Conservation (phyloP, 257 asterid genomes). For the Anisodus acutangulus region DNA sequence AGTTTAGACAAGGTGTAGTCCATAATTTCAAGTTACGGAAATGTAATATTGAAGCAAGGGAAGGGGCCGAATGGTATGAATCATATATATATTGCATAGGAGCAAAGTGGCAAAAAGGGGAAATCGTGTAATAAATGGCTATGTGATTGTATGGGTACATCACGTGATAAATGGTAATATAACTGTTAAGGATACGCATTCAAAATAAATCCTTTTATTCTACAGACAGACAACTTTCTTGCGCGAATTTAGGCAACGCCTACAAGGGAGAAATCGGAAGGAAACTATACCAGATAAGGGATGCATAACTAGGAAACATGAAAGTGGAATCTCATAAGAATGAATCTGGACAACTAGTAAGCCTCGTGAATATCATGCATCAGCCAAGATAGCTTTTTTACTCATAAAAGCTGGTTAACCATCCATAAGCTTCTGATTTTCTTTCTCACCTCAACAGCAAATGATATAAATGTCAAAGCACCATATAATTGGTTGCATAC, state of each 20-base stretch:
- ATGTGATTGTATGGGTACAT: not conserved
- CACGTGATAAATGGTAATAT: not conserved
- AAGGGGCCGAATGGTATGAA: not conserved
- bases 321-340: no score
- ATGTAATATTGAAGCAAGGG: not conserved
- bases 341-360: no score
- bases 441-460: not conserved
- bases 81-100: not conserved
- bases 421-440: not conserved
- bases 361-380: no score
- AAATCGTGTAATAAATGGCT: not conserved
- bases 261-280: not conserved
- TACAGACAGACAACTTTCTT: no score
- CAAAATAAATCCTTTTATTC: not conserved
- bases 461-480: not conserved
- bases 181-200: not conserved
- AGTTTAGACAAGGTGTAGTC: not conserved
- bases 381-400: no score
- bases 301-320: no score
- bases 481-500: not conserved
- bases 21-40: not conserved
- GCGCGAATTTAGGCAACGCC: not conserved
- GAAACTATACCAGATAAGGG: not conserved
- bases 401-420: not conserved
- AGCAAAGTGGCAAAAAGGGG: not conserved